Evolutionary conservation across 306 rosid species (phyloP), one percentile per base, ranked within the genome.

Genomic region (Leucaena leucocephala): DNA sequence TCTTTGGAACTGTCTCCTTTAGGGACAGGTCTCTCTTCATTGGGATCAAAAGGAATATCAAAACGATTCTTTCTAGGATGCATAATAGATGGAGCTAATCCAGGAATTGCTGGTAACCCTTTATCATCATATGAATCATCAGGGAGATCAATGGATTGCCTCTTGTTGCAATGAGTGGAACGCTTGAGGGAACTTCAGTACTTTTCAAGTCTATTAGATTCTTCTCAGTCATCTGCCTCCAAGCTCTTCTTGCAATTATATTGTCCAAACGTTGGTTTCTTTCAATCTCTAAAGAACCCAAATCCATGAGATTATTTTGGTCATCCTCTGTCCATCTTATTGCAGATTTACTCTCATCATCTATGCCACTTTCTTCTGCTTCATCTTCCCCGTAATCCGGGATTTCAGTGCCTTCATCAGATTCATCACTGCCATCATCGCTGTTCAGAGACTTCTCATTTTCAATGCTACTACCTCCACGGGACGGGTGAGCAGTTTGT

Each of bases 251-350:
- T 59, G 93, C 91, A 82, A 96, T 91, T 70, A 96, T 94, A 84
- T 85, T 90, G 85, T 96, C 98, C 86, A 96, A 83, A 15, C 99
- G 90, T 48, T 74, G 96, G 85, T 96, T 96, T 86, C 99, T 91
- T 84, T 96, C 99, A 2, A 93, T 86, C 87, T 96, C 99, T 62
- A 85, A 88, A 81, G 88, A 91, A 72, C 99, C 97, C 75, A 96
- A 84, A 84, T 96, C 98, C 91, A 91, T 88, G 73, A 96, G 97
- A 88, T 89, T 96, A 89, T 90, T 93, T 80, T 96, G 91, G 85
- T 96, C 99, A 45, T 91, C 97, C 86, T 96, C 98, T 0, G 97
- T 96, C 99, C 99, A 96, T 80, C 85, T 96, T 69, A 96, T 93
- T 72, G 98, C 99, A 52, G 99, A 90, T 78, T 96, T 93, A 84